Conservation (phyloP, 495 filamentous ascomycete genomes). For the Podospora tetraspora region DNA sequence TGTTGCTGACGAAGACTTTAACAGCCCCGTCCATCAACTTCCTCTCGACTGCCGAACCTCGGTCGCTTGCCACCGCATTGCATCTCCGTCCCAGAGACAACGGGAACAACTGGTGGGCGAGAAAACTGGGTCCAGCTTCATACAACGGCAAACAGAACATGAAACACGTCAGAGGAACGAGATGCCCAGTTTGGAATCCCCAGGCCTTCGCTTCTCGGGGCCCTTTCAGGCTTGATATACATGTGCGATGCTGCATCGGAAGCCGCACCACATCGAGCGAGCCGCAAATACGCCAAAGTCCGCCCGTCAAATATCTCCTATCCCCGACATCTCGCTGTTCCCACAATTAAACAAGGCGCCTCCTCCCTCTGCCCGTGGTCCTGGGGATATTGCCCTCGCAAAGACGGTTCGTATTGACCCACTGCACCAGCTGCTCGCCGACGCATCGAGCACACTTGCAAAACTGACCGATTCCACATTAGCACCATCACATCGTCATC, state of each 20-base stretch:
- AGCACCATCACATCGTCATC: not conserved
- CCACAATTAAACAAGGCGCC: not conserved
- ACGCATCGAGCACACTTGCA: not conserved
- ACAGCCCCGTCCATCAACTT: not conserved
- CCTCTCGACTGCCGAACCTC: not conserved
- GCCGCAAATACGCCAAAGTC: not conserved
- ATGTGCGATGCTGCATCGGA: not conserved
- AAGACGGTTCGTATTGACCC: not conserved
- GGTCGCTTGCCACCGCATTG: no score
- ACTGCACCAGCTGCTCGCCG: not conserved
- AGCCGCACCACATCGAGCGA: not conserved
- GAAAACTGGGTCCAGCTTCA: not conserved
- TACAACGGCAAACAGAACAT: not conserved
- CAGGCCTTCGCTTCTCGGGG: not conserved
- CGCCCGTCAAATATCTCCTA: not conserved
- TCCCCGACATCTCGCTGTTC: not conserved
- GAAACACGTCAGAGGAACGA: not conserved
- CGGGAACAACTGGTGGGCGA: not conserved
- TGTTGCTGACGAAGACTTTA: not conserved
- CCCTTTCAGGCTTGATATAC: not conserved
- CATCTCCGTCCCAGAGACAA: not conserved
- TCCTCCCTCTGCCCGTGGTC: not conserved
- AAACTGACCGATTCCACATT: not conserved
- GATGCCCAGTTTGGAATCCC: not conserved
- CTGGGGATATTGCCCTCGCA: not conserved